Conservation (phyloP, 495 filamentous ascomycete genomes). For the Aspergillus campestris region DNA sequence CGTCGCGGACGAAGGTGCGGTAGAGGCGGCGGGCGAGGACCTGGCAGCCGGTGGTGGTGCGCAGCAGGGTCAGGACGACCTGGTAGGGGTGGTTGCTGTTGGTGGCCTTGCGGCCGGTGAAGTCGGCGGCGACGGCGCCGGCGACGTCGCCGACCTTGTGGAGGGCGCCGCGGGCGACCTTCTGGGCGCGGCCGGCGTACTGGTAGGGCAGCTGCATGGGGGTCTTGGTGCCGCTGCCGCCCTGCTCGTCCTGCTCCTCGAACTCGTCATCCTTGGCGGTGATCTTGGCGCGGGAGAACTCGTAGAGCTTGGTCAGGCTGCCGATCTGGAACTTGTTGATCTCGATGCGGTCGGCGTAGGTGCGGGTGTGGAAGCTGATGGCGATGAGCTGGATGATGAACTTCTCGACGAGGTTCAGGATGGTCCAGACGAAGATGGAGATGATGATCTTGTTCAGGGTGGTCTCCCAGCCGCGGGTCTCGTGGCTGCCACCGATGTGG, state of each 20-base stretch:
- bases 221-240: conserved; percentile 54
- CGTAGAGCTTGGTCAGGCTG: conserved; percentile 73
- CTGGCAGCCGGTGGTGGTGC: conserved; percentile 66
- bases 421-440: conserved; percentile 66
- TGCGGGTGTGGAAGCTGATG: conserved; percentile 83
- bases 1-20: conserved; percentile 73
- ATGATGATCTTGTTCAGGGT: conserved; percentile 83
- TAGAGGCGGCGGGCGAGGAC: conserved; percentile 88
- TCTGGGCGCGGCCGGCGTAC: conserved; percentile 54
- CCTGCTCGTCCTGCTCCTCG: conserved; percentile 38
- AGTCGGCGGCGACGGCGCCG: conserved; percentile 87
- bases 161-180: conserved; percentile 62
- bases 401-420: conserved; percentile 84
- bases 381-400: conserved; percentile 93
- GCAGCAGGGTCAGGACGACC: conserved; percentile 66
- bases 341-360: conserved; percentile 86
- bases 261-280: conserved; percentile 65
- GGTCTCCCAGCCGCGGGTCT: conserved; percentile 58
- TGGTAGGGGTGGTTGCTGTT: conserved; percentile 76
- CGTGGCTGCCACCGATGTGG: conserved; percentile 49
- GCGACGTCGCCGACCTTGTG: conserved; percentile 81
- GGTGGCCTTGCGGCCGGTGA: conserved; percentile 71
- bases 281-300: conserved; percentile 67
- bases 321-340: conserved; percentile 85
- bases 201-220: conserved; percentile 71